Base-by-base conservation (phyloP, 768 basidiomycete species). In the Pholiota molesta region DNA sequence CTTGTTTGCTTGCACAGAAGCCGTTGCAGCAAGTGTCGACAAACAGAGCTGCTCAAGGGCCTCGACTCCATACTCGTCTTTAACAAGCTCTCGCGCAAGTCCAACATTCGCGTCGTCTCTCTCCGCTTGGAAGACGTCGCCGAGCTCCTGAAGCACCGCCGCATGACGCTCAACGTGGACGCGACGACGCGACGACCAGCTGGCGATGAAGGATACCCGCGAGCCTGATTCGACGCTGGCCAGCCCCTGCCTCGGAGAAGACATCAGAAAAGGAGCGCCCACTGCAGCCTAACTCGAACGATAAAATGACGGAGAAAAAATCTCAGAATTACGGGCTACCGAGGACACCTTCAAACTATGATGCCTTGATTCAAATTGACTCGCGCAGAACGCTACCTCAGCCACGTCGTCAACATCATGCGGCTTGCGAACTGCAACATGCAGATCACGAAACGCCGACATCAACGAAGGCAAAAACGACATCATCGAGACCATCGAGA, bases 31-130 rank as follows among this genome's bases (percentile, higher is more conserved):
- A 26, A 26, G 26, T 26, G 26, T 26, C 26, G 26, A 26, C 26
- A 26, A 26, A 26, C 26, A 26, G 95, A 97, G 73, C 82, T 97
- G 2, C 82, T 96, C 58, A 96, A 96, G 71, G 88, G 95, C 7
- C 83, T 97, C 35, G 94, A 97, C 69, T 86, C 91, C 1, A 91
- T 92, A 75, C 78, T 91, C 16, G 89, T 97, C 9, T 97, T 97
- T 80, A 96, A 96, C 80, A 95, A 94, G 70, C 86, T 97, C 17
- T 88, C 91, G 2, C 82, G 81, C 26, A 71, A 77, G 21, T 88
- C 90, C 3, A 91, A 96, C 57, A 75, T 92, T n/a, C 78, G 89
- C 52, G 89, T 97, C 23, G 93, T 96, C 19, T 78, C 79, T 3
- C 79, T 97, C 8, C 86, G 94, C 9, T 79, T 97, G 17, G 76